Evolutionary conservation across 2,329 filamentous ascomycete genomes (phyloP), one percentile per base, ranked within the genome.

Genomic region (Apiospora marii): DNA sequence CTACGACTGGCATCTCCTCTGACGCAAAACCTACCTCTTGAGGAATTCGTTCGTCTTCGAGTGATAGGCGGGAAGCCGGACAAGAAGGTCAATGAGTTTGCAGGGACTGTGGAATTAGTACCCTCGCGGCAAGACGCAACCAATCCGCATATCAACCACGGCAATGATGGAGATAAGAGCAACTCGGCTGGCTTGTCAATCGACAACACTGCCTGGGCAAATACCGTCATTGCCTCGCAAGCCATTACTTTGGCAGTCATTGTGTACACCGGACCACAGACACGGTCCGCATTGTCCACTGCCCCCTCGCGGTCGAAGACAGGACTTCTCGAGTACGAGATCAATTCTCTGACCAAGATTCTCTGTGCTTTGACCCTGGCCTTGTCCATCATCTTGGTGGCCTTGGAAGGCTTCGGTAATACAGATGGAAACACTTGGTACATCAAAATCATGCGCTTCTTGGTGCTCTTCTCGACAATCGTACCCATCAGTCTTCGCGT

Each of bases 401-500:
- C 94, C 0, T 84, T 98, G 2, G 92, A 98, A 81, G 92, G 94
- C 0, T 96, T 98, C 75, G 87, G 92, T 67, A 89, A 87, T 75
- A 90, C 90, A 1, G 86, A 91, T 71, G 90, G 88, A 27, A 89
- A 90, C 71, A 85, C 89, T 34, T 99, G 96, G 96, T 99, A 98
- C 82, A 91, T 98, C 76, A 96, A 97, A 75, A 97, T 98, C 78
- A 96, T 98, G 91, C 92, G 96, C n/a, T 99, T 98, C 81, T 85
- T 99, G 75, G 97, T 99, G 74, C 87, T 99, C 0, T 99, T 99
- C 85, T 98, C 96, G n/a, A 98, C 96, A 0, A 99, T 99, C 79
- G 97, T 99, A 37, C 96, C 96, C 0, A 98, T 99, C 82, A 97
- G 95, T 83, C 86, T 99, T 76, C 93, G 96, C 69, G 96, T 99